Base-by-base conservation (phyloP, 2,329 filamentous ascomycete genomes). In the Lecanosticta acicola region DNA sequence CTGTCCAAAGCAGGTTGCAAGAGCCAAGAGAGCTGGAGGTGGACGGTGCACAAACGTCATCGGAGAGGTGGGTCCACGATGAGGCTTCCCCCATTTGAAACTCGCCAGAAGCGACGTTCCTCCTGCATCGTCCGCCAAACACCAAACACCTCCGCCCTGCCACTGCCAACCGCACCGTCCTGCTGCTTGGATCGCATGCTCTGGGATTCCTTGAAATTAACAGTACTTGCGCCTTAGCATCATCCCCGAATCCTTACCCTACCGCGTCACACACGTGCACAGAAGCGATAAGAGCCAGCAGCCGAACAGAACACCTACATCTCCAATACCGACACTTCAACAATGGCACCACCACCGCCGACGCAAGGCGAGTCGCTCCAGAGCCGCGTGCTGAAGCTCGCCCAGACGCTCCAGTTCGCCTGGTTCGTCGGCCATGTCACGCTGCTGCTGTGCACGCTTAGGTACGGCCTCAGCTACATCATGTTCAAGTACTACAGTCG, bases 351-450 rank as follows among this genome's bases (percentile, higher is more conserved):
- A 10, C 39, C 50, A 17, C 46, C 49, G 37, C 43, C 53, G 32
- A 39, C 51, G 7, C 44, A 48, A 42, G 52, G 50, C 29, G 43
- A 50, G 36, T 40, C 53, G 26, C 43, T 54, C n/a, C 54, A 57
- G 40, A 56, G 56, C 43, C 53, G 56, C 46, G 43, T 59, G 32
- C 35, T 59, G 41, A 50, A 55, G 32, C 58, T 97, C 58, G 89
- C 84, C 17, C 57, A 94, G 69, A 97, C 90, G 37, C 76, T 97
- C 58, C 93, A 97, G 75, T 98, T 91, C 85, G 81, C 68, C 73
- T 81, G 66, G 66, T 69, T 69, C 55, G 64, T 57, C 61, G 94
- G 91, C 59, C 93, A 98, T 67, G 73, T 96, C 50, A 85, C 84
- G 32, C 80, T 97, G 51, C 84, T 98, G 57, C 72, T 94, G 58